These are phyloP conservation scores for Calonectria pseudoreteaudii DNA, from an alignment of 2,329 filamentous ascomycete genomes.

Conservation along the genomic window DNA sequence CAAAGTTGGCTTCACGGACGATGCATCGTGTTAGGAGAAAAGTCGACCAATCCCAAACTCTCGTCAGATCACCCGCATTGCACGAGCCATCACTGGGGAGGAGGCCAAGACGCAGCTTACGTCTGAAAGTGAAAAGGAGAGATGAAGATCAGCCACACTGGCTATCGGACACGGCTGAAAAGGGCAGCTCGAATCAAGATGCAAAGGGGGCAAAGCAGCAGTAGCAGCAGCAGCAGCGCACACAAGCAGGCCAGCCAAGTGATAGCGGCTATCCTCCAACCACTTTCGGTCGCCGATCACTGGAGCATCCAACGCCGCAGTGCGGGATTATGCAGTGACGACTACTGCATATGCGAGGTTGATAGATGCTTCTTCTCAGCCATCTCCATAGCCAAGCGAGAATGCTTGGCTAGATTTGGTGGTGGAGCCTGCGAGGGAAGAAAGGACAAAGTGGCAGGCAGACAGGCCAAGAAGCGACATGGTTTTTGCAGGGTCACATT, in stretches of 20 bases:
- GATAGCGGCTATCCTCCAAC: not conserved
- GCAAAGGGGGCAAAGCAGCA: not conserved
- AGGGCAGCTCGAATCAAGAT: conserved; percentile 25
- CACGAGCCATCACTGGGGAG: not conserved
- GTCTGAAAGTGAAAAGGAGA: conserved; percentile 1
- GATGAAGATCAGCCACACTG: conserved; percentile 40
- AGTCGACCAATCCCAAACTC: not conserved
- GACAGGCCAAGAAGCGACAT: not conserved
- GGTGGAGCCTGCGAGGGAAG: conserved; percentile 19
- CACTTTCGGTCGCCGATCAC: conserved; percentile 29
- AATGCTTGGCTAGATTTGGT: conserved; percentile 24
- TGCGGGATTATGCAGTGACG: conserved; percentile 20
- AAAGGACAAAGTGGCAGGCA: conserved; percentile 2
- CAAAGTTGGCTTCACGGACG: not conserved
- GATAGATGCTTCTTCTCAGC: conserved; percentile 25
- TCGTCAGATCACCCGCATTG: conserved; percentile 13
- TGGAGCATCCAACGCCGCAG: conserved; percentile 7
- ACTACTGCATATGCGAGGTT: not conserved
- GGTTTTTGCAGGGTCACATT: not conserved
- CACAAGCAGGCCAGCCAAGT: not conserved
- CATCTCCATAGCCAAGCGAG: conserved; percentile 28
- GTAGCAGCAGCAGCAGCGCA: not conserved
- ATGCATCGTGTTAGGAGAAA: not conserved
- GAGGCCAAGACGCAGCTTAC: not conserved
- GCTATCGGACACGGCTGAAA: conserved; percentile 30